These are phyloP conservation scores for Cyberlindnera subsufficiens DNA, from an alignment of 805 yeast genomes.

Conservation along the genomic window DNA sequence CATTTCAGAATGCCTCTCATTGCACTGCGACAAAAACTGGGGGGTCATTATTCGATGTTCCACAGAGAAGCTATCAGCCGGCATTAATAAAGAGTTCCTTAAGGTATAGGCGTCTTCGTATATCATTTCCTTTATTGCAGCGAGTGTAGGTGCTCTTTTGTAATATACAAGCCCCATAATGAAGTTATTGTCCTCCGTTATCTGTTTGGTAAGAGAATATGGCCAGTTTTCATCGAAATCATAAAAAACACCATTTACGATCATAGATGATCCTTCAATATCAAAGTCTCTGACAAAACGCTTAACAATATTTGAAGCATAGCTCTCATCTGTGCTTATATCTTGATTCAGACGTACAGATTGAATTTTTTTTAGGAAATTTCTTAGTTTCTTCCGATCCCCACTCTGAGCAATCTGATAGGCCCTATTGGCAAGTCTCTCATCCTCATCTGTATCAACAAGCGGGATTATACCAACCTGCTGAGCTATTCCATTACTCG, in stretches of 20 bases:
- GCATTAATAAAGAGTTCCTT: constrained; percentile 47
- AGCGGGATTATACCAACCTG: constrained; percentile 82
- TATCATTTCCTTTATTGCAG: constrained; percentile 32
- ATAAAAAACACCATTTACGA: constrained; percentile 69
- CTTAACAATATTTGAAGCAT: constrained; percentile 15
- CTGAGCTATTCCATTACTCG: constrained; percentile 62
- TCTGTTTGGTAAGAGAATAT: constrained; percentile 42
- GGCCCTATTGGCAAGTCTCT: constrained; percentile 13
- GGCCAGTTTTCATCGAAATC: constrained; percentile 53
- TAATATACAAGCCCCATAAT: constrained; percentile 19
- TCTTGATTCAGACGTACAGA: neutral
- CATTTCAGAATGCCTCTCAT: constrained; percentile 6
- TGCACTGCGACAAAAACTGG: neutral
- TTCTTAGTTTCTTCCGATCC: constrained; percentile 12
- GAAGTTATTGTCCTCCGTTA: constrained; percentile 44
- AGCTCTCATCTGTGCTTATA: constrained; percentile 9
- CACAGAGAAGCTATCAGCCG: constrained; percentile 34
- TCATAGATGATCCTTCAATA: constrained; percentile 43
- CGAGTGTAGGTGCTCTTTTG: constrained; percentile 21
- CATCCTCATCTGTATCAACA: constrained; percentile 16
- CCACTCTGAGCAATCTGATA: constrained; percentile 12
- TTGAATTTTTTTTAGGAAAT: constrained; percentile 6
- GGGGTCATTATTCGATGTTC: constrained; percentile 17
- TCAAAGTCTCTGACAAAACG: constrained; percentile 33
- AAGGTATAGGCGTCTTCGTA: constrained; percentile 34